phyloP scores from a whole-genome alignment of 345 rosid species.

The Populus deltoides region DNA sequence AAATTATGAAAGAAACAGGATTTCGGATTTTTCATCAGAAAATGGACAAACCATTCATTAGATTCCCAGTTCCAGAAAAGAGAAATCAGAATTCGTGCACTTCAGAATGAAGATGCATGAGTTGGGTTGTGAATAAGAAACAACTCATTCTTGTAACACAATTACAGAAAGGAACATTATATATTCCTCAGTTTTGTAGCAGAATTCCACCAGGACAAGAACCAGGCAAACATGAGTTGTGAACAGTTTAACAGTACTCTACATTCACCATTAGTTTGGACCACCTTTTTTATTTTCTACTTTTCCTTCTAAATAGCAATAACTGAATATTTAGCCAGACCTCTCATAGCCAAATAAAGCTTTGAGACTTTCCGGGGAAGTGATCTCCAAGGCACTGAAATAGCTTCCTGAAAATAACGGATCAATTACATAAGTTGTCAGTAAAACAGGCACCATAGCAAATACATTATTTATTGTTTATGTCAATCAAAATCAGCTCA shows the following conservation, averaged over 20 bases:
- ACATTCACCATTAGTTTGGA: background rate
- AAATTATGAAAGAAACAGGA: background rate
- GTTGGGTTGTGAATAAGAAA: background rate
- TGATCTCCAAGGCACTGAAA: slow-evolving; percentile 73
- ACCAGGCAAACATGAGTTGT: background rate
- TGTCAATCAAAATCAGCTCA: background rate
- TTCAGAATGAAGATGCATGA: background rate
- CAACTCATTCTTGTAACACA: background rate
- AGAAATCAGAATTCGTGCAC: background rate
- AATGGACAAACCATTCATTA: background rate
- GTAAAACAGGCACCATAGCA: background rate
- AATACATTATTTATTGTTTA: background rate
- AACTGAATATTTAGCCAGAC: slow-evolving; percentile 29
- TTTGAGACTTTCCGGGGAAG: slow-evolving; percentile 66
- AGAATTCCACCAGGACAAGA: background rate
- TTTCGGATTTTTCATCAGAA: background rate
- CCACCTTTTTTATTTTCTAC: background rate
- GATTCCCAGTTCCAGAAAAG: background rate
- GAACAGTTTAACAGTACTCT: background rate
- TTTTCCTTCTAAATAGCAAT: background rate
- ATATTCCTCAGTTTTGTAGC: background rate
- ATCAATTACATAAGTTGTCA: background rate
- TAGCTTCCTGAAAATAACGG: slow-evolving; percentile 56
- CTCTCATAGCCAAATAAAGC: slow-evolving; percentile 89
- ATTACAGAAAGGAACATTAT: background rate